These are phyloP conservation scores for Eimeria sp. DNA, from an alignment of 169 alveolate species.

Conservation along the genomic window DNA sequence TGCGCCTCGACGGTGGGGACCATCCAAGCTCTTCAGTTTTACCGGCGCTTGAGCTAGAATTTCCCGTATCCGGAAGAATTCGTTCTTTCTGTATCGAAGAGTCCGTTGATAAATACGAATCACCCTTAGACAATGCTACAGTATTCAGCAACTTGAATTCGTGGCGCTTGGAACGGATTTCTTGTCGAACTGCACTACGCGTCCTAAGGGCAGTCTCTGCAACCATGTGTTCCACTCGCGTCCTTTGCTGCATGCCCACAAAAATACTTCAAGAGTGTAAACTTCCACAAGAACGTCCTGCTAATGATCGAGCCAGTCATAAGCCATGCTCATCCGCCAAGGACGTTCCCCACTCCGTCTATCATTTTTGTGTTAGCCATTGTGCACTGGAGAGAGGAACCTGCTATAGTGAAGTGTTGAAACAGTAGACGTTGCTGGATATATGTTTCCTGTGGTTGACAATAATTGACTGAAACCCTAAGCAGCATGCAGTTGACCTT, in stretches of 20 bases:
- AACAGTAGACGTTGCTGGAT: too few species aligned
- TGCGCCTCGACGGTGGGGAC: neutral
- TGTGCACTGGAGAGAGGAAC: neutral
- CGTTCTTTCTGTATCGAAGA: neutral
- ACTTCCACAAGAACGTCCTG: too few species aligned
- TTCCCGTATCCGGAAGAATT: neutral
- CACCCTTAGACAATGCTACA: neutral
- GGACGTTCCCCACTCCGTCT: neutral
- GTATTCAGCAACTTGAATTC: conserved; percentile 3
- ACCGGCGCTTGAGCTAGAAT: neutral
- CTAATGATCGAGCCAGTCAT: neutral
- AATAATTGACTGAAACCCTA: neutral
- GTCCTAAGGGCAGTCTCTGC: conserved; percentile 25
- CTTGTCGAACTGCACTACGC: conserved; percentile 61
- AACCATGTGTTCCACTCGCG: neutral
- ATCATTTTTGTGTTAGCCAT: neutral
- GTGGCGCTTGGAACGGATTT: conserved; percentile 10
- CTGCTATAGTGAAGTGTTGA: neutral
- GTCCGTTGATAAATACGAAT: neutral
- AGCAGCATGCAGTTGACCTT: neutral
- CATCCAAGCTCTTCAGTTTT: neutral
- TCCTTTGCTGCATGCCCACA: neutral
- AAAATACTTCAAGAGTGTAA: neutral
- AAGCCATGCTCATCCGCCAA: neutral
- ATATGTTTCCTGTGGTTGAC: neutral